Base-by-base conservation (phyloP, 176 grass and related monocot species). In the Oryza punctata region DNA sequence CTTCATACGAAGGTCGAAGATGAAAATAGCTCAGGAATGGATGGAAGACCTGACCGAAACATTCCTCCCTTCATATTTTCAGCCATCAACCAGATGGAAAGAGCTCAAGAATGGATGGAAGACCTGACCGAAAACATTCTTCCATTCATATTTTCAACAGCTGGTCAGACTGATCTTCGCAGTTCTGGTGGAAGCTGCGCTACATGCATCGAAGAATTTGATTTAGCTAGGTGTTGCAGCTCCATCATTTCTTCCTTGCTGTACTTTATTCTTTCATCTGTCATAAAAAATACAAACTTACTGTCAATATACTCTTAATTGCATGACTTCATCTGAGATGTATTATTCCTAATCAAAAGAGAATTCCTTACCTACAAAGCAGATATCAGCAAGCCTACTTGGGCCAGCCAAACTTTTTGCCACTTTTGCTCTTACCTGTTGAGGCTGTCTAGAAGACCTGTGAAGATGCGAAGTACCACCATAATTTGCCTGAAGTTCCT, bases 251-350 rank as follows among this genome's bases (percentile, higher is more conserved):
- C 89, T 66, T 87, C 81, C 37, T 23, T 88, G 78, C 30, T 85
- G 80, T 93, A 97, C 81, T 85, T 93, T 87, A 91, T 86, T 67
- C 91, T 97, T 91, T 93, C 89, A 91, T 97, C 94, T 97, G 78
- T 83, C 76, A 7, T 78, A 70, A 85, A 26, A 84, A 73, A 74
- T 21, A 60, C 50, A 81, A 88, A 63, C 1, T 7, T 37, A 19
- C 59, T 72, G 24, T 81, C 12, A 79, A 65, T 63, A 63, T 44
- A 40, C 69, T 65, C 32, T 74, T 73, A 28, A 73, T 68, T 69
- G 28, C 61, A 78, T 12, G 63, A 7, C 65, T 67, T 16, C 46
- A 38, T 63, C 54, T 72, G 18, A 25, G 45, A 73, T 80, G 41
- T 76, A 61, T 65, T 76, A 61, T 65, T 85, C 47, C 11, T 63